phyloP scores from a whole-genome alignment of 768 basidiomycete genomes.

The Paxillus involutus region DNA sequence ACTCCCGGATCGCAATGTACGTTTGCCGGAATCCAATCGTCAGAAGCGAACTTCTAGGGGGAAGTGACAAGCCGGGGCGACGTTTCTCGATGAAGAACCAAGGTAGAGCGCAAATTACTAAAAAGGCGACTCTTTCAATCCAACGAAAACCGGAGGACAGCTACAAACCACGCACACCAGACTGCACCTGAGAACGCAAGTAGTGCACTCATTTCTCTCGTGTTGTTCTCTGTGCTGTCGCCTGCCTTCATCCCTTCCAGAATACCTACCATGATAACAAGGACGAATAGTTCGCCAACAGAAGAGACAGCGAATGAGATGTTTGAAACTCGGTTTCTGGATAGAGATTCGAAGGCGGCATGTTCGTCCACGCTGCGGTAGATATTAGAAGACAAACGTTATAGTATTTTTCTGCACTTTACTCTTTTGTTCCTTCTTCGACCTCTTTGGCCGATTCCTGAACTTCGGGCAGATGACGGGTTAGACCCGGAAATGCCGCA shows the following conservation, averaged over 20 bases:
- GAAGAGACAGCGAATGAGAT: slow-evolving; percentile 72
- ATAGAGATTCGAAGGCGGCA: slow-evolving; percentile 55
- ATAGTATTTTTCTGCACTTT: slow-evolving; percentile 1
- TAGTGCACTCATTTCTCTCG: slow-evolving; percentile 71
- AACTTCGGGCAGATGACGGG: slow-evolving; percentile 70
- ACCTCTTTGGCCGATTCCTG: slow-evolving; percentile 46
- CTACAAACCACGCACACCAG: slow-evolving; percentile 51
- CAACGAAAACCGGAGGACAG: not conserved
- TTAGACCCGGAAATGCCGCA: slow-evolving; percentile 77
- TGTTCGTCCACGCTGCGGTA: slow-evolving; percentile 45
- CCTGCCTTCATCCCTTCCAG: slow-evolving; percentile 62
- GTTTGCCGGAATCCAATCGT: slow-evolving; percentile 72
- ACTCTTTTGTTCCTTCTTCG: slow-evolving; percentile 49
- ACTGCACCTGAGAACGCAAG: slow-evolving; percentile 79
- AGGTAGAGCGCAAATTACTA: slow-evolving; percentile 66
- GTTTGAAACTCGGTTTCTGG: slow-evolving; percentile 74
- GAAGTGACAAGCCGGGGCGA: slow-evolving; percentile 61
- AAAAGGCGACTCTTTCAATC: not conserved
- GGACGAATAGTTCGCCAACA: slow-evolving; percentile 65
- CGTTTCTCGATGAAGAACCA: slow-evolving; percentile 75
- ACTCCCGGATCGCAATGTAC: slow-evolving; percentile 60
- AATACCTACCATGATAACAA: slow-evolving; percentile 75
- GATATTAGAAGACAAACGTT: not conserved
- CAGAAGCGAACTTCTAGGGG: slow-evolving; percentile 51
- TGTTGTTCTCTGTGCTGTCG: slow-evolving; percentile 68